Conservation (phyloP, 2,329 filamentous ascomycete genomes). For the Xylaria arbuscula region DNA sequence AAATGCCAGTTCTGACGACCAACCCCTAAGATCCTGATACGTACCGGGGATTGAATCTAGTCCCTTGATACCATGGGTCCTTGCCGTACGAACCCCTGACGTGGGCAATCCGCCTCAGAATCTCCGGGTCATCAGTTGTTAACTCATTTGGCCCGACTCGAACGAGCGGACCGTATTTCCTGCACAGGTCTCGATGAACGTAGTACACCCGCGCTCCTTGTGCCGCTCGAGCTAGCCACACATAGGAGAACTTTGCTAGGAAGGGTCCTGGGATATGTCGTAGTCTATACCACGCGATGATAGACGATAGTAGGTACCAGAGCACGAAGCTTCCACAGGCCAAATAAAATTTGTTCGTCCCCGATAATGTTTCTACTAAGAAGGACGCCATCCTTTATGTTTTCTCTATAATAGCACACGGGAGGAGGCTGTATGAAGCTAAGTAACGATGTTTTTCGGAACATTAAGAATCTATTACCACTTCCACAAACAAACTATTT, state of each 20-base stretch:
- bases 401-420: not conserved
- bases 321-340: conserved; percentile 4
- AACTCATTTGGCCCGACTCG: conserved; percentile 58
- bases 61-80: conserved; percentile 59
- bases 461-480: too few species aligned
- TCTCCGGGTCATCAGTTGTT: conserved; percentile 54
- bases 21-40: too few species aligned
- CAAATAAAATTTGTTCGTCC: not conserved
- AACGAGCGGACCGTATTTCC: conserved; percentile 51
- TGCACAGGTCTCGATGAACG: conserved; percentile 25
- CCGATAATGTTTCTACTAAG: conserved; percentile 3
- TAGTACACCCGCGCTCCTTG: not conserved
- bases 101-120: conserved; percentile 53
- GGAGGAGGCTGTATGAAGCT: not conserved
- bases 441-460: too few species aligned
- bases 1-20: too few species aligned
- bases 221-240: conserved; percentile 53
- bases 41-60: conserved; percentile 60
- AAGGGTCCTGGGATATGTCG: conserved; percentile 56
- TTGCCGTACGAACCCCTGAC: conserved; percentile 54
- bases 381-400: not conserved
- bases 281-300: conserved; percentile 50
- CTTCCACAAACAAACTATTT: too few species aligned
- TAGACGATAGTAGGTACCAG: conserved; percentile 14
- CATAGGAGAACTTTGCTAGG: conserved; percentile 53